Conservation (phyloP, 192 early-diverging fungal species). For the Coemansia sp. region DNA sequence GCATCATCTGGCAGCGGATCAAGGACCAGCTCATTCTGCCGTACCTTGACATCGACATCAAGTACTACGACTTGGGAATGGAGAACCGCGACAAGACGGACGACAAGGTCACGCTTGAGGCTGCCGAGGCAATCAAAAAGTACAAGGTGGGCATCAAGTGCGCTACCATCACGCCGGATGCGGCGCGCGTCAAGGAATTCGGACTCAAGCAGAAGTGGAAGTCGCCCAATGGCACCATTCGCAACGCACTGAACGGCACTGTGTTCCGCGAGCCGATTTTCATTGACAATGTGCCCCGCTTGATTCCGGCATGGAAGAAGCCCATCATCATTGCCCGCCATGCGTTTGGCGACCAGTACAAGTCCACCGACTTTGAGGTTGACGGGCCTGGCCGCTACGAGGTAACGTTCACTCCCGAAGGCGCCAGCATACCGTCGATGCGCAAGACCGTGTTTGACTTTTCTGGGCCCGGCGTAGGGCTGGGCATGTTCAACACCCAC, state of each 20-base stretch:
- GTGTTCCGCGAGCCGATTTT: slow-evolving; percentile 98
- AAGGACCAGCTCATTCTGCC: slow-evolving; percentile 89
- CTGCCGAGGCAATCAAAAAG: slow-evolving; percentile 94
- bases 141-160: slow-evolving; percentile 99
- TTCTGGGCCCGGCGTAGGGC: slow-evolving; percentile 79
- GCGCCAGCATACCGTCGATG: slow-evolving; percentile 62
- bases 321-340: slow-evolving; percentile 96
- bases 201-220: slow-evolving; percentile 98
- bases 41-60: slow-evolving; percentile 85
- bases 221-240: slow-evolving; percentile 95
- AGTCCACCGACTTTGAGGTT: slow-evolving; percentile 92
- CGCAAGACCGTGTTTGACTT: slow-evolving; percentile 82
- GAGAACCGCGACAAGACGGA: slow-evolving; percentile 91
- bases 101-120: slow-evolving; percentile 91
- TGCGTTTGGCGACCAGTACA: slow-evolving; percentile 98
- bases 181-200: slow-evolving; percentile 92
- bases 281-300: slow-evolving; percentile 82
- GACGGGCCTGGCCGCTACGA: slow-evolving; percentile 87
- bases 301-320: slow-evolving; percentile 93
- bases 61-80: slow-evolving; percentile 95
- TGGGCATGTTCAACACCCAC: slow-evolving; percentile 96
- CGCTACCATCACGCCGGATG: slow-evolving; percentile 97
- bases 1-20: slow-evolving; percentile 95
- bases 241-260: slow-evolving; percentile 95
- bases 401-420: slow-evolving; percentile 83